Evolutionary conservation across 202 grass and related monocot species (phyloP).

Genomic region (Eragrostis tef): DNA sequence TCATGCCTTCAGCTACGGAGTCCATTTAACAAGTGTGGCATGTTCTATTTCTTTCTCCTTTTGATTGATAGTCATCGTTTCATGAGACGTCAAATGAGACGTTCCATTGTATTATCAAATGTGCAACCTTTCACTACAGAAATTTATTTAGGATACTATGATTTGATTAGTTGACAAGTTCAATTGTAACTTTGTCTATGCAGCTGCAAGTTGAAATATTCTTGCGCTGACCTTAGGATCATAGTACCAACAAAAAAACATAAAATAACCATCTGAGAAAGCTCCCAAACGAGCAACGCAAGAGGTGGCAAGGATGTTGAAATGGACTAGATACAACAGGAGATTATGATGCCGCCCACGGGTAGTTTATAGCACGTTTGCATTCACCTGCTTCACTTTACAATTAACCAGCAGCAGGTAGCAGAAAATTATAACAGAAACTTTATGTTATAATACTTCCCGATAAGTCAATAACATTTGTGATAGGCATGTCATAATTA

Average conservation of each 20-base stretch:
- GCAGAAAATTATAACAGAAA: neutral
- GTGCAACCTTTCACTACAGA: neutral
- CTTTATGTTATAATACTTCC: neutral
- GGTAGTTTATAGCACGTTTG: neutral
- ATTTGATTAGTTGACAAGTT: neutral
- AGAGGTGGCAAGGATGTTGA: neutral
- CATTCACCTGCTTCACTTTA: conserved; percentile 1
- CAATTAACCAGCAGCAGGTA: conserved; percentile 17
- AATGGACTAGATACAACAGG: neutral
- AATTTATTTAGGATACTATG: too few relatives aligned
- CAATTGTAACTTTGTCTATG: neutral
- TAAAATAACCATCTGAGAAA: conserved; percentile 4
- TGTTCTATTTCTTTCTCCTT: neutral
- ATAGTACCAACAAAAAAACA: conserved; percentile 24
- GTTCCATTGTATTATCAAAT: neutral
- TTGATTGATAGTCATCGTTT: too few relatives aligned
- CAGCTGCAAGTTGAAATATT: neutral
- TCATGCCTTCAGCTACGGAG: neutral
- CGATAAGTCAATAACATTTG: neutral
- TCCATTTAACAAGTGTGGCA: neutral
- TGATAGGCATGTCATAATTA: neutral
- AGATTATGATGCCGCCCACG: conserved; percentile 5
- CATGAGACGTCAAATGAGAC: neutral
- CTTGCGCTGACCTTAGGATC: conserved; percentile 24
- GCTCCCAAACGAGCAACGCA: conserved; percentile 4